Evolutionary conservation across 176 grass and related monocot genomes (phyloP).

Genomic region (Triticum urartu): DNA sequence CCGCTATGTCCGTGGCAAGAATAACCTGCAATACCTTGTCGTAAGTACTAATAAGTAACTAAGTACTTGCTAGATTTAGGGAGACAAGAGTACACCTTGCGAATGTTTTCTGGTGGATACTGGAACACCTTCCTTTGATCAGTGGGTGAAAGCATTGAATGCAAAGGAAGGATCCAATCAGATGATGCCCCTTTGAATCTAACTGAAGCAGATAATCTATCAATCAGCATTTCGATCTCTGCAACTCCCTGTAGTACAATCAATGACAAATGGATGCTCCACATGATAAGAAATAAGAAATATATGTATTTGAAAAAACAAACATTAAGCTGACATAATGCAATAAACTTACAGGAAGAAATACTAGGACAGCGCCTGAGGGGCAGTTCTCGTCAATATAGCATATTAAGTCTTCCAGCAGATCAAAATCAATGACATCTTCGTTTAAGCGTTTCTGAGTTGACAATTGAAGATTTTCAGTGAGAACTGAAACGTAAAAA

Average conservation of each 20-base stretch:
- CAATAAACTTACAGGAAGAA: conserved; percentile 80
- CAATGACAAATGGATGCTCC: conserved; percentile 8
- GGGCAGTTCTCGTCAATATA: conserved; percentile 85
- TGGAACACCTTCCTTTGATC: conserved; percentile 96
- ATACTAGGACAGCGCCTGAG: conserved; percentile 81
- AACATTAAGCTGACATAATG: conserved; percentile 28
- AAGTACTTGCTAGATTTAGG: not conserved
- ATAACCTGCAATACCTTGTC: conserved; percentile 71
- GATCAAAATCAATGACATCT: conserved; percentile 96
- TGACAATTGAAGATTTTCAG: conserved; percentile 6
- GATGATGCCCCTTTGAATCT: conserved; percentile 77
- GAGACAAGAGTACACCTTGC: conserved; percentile 57
- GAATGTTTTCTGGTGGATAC: conserved; percentile 73
- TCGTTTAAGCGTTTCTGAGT: conserved; percentile 86
- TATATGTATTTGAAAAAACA: conserved; percentile 24
- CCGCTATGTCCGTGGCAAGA: conserved; percentile 97
- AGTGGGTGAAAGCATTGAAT: conserved; percentile 81
- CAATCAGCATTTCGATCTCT: conserved; percentile 95
- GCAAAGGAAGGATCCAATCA: conserved; percentile 96
- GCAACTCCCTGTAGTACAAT: conserved; percentile 79
- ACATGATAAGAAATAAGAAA: conserved; percentile 19
- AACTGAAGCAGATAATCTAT: conserved; percentile 80
- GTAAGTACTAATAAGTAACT: conserved; percentile 20
- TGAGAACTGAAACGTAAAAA: conserved; percentile 3
- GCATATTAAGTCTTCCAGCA: conserved; percentile 95